phyloP scores from a whole-genome alignment of 441 rosid genomes.

The Manihot esculenta region DNA sequence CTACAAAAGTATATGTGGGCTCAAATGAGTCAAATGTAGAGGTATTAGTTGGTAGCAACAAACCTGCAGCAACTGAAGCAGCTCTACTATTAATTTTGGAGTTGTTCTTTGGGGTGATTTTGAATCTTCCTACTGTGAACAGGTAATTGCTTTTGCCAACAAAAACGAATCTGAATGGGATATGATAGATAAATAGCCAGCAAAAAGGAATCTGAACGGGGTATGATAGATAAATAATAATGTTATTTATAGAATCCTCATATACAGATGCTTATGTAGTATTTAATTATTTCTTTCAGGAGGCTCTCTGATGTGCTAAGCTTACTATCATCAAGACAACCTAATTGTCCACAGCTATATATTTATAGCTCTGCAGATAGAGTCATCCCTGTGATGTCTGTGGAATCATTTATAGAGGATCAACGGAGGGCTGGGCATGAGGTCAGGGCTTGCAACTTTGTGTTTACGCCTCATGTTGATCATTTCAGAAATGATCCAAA shows the following conservation, averaged over 20 bases:
- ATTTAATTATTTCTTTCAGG: constrained; percentile 41
- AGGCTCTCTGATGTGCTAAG: constrained; percentile 69
- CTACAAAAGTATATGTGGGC: constrained; percentile 54
- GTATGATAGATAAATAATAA: neutral
- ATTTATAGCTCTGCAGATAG: constrained; percentile 95
- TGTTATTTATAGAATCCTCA: neutral
- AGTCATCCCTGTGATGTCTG: constrained; percentile 77
- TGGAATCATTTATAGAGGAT: constrained; percentile 80
- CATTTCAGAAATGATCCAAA: constrained; percentile 92
- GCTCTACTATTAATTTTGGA: constrained; percentile 73
- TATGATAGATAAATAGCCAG: neutral
- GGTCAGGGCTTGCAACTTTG: constrained; percentile 90
- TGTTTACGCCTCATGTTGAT: constrained; percentile 93
- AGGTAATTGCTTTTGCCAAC: constrained; percentile 41
- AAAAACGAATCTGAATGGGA: neutral
- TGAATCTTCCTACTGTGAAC: constrained; percentile 81
- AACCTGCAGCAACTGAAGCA: constrained; percentile 75
- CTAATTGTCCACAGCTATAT: constrained; percentile 87
- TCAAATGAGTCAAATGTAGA: constrained; percentile 36
- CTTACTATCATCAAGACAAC: constrained; percentile 70
- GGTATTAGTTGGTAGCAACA: constrained; percentile 29
- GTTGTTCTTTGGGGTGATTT: constrained; percentile 67
- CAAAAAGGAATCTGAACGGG: neutral
- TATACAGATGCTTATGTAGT: neutral
- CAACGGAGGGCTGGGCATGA: constrained; percentile 72